Evolutionary conservation across 1,139 yeast species (phyloP).

Genomic region (Geotrichum carabidarum): DNA sequence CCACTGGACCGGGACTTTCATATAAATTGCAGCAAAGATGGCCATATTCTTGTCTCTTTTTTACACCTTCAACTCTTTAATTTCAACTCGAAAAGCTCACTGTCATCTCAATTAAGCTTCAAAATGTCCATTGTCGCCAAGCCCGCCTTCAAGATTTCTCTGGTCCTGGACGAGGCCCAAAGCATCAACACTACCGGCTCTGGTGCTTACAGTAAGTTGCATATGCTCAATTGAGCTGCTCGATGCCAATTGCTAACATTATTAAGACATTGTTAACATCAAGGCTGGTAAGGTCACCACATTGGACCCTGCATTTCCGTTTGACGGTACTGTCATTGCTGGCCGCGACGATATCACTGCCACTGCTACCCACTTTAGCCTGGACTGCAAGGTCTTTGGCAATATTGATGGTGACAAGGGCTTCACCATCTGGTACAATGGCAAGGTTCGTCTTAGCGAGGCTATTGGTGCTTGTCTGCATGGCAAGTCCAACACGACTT

Average conservation of each 20-base stretch:
- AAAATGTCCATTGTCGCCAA: constrained; percentile 12
- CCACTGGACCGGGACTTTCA: neutral
- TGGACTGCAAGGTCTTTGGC: constrained; percentile 50
- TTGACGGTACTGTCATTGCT: constrained; percentile 33
- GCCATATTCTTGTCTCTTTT: neutral
- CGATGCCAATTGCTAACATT: neutral
- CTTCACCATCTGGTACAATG: constrained; percentile 41
- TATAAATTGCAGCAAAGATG: no score
- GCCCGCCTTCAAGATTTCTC: constrained; percentile 17
- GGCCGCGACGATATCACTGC: constrained; percentile 50
- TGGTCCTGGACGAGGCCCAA: constrained; percentile 14
- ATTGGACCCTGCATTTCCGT: constrained; percentile 35
- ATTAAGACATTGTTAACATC: constrained; percentile 28
- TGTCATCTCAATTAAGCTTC: neutral
- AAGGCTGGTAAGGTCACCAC: constrained; percentile 38
- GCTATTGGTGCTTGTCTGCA: constrained; percentile 39
- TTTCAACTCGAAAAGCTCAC: neutral
- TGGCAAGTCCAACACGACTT: constrained; percentile 34
- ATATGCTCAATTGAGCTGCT: neutral
- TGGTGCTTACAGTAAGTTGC: constrained; percentile 10
- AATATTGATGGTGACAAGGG: constrained; percentile 39
- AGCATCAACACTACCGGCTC: constrained; percentile 9
- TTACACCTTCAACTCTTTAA: neutral
- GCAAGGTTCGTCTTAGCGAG: constrained; percentile 42
- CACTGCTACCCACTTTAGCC: constrained; percentile 26